These are phyloP conservation scores for Heliamphora pulchella DNA, from an alignment of 179 eudicot species.

Conservation along the genomic window DNA sequence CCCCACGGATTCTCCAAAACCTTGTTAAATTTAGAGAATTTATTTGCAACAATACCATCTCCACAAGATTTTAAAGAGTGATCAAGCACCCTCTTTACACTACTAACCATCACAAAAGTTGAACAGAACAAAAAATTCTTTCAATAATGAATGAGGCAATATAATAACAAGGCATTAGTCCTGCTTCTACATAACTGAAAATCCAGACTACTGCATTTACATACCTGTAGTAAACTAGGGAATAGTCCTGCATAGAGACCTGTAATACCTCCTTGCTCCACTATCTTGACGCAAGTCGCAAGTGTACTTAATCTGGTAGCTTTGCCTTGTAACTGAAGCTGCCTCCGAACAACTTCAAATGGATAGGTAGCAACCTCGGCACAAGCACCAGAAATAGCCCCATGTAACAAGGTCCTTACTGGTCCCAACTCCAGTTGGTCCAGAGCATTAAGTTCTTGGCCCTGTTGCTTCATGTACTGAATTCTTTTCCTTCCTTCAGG, in stretches of 20 bases:
- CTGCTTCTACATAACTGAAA: background rate
- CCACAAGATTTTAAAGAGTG: background rate
- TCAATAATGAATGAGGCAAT: background rate
- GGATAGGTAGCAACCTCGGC: conserved; percentile 93
- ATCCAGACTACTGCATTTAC: background rate
- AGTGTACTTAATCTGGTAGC: conserved; percentile 62
- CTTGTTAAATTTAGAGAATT: background rate
- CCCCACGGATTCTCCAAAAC: background rate
- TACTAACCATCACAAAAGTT: background rate
- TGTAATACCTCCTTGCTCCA: conserved; percentile 82
- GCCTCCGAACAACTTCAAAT: conserved; percentile 94
- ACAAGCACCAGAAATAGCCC: conserved; percentile 97
- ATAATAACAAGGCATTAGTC: background rate
- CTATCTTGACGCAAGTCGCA: conserved; percentile 69
- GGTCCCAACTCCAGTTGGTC: conserved; percentile 89
- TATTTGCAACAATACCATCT: background rate
- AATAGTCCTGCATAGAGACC: conserved; percentile 85
- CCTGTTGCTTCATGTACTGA: conserved; percentile 63
- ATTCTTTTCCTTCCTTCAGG: conserved; percentile 76
- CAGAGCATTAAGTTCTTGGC: conserved; percentile 58
- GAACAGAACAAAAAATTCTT: background rate
- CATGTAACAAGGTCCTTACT: conserved; percentile 68
- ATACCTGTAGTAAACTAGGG: conserved; percentile 93
- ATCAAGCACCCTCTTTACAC: background rate
- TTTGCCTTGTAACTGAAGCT: conserved; percentile 82